Base-by-base conservation (phyloP, 164 flowering plant genomes). In the Nymphaea colorata region DNA sequence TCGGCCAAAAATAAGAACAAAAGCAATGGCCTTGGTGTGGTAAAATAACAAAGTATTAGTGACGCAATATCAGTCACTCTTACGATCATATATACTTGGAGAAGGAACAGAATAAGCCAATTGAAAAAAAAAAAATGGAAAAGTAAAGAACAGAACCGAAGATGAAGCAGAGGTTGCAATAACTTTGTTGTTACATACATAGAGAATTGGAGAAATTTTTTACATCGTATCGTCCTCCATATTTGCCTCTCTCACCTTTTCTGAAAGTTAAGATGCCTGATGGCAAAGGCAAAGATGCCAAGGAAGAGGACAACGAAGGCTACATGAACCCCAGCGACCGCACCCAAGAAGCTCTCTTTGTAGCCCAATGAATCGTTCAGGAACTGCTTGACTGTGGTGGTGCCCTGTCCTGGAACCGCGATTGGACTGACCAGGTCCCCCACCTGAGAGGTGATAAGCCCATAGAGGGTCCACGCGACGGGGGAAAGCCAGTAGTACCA, bases 401-500 rank as follows among this genome's bases (percentile, higher is more conserved):
- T 43, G 3, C 44, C 67, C 16, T 16, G 14, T 44, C 93, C 96
- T 2, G 93, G 88, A 6, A 93, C 62, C 63, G 62, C 78, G 12
- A 93, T 16, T 1, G 16, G 61, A 0, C 67, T 12, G 8, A 62
- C 66, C 66, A 10, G 43, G 57, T 77, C 69, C 8, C 80, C 77
- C 2, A 77, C 66, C 61, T 89, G 97, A 62, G 90, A 86, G 0
- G 85, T 79, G 64, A 89, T 73, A 41, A 89, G 73, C 41, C 97
- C 97, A 51, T 87, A 82, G 15, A 89, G 42, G 25, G 93, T 86
- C 95, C 91, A 91, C 0, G 91, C 76, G 67, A 87, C 80, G 0
- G 97, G 95, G 44, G 86, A 79, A n/a, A 68, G 81, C 91, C 93
- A 91, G 75, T 86, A 91, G 75, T 86, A 91, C 97, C 97, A 91